Conservation (phyloP, 2,329 filamentous ascomycete genomes). For the Epichloe gansuensis region DNA sequence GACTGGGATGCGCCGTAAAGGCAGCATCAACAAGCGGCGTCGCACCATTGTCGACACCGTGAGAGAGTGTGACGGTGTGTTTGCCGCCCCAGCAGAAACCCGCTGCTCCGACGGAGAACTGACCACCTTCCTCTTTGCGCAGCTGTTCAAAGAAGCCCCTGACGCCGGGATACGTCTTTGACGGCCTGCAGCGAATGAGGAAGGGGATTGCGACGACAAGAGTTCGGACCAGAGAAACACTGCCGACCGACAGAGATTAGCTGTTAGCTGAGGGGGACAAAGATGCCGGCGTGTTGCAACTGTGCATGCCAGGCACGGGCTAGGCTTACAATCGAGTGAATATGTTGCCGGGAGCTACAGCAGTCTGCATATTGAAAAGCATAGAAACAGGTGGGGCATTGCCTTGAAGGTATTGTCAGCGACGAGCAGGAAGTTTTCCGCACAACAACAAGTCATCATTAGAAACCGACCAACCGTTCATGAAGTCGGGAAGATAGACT, state of each 20-base stretch:
- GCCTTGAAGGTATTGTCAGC: neutral
- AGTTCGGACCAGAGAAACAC: conserved; percentile 14
- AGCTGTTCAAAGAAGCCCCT: conserved; percentile 24
- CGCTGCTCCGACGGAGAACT: conserved; percentile 32
- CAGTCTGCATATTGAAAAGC: conserved; percentile 16
- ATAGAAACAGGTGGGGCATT: conserved; percentile 3
- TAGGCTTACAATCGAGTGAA: conserved; percentile 18
- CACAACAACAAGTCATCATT: neutral
- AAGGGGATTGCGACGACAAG: conserved; percentile 19
- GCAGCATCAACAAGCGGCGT: conserved; percentile 34
- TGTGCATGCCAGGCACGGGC: neutral
- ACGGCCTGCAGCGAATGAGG: conserved; percentile 17
- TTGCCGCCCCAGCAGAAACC: conserved; percentile 55
- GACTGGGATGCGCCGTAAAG: conserved; percentile 40
- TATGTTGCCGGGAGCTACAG: conserved; percentile 12
- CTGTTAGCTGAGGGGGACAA: too few relatives aligned
- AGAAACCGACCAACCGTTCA: conserved; percentile 21
- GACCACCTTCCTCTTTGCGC: conserved; percentile 18
- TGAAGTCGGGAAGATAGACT: conserved; percentile 45
- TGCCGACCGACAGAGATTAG: conserved; percentile 2
- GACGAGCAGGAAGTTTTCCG: neutral
- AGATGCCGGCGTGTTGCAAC: neutral
- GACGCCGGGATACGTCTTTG: conserved; percentile 22
- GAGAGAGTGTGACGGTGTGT: conserved; percentile 35
- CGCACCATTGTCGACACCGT: conserved; percentile 19